Evolutionary conservation across 768 basidiomycete species (phyloP), one percentile per base, ranked within the genome.

Genomic region (Lentinula aciculospora): DNA sequence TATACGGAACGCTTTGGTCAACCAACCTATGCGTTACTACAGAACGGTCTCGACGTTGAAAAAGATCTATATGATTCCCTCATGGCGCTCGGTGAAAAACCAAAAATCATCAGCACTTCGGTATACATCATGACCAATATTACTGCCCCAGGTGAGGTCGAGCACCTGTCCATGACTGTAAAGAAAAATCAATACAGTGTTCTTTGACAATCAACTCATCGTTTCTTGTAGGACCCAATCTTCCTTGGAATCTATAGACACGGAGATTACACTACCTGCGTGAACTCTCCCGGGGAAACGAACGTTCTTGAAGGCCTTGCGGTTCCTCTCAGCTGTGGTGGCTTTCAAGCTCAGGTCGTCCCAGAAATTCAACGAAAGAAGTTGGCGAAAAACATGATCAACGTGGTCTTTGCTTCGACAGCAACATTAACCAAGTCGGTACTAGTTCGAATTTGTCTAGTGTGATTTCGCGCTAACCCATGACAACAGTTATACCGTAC

Each of bases 301-400:
- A 60, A 60, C 0, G 57, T 69, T n/a, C 63, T 77, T 27, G 50
- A 60, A 7, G 71, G 68, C 21, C 69, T 79, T 46, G 65, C 64
- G 0, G 53, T 49, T 40, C 63, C 76, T 19, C 64, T 79, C 15
- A 42, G 63, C 42, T 60, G 57, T 12, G 74, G 76, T 23, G 74
- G 74, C 13, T 44, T 44, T 1, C 42, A 9, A 44, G 42, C 23
- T 12, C 42, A 44, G 42, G 8, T 44, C 10, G 42, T 69, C 8
- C 66, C 73, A 45, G 74, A 80, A 57, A 74, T 79, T 19, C 78
- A 77, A 58, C 71, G 76, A 1, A 61, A 70, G 60, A 79, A 78
- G 62, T 79, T 71, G 58, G 59, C 65, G 3, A 79, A 79, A 68
- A 76, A 77, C 49, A 64, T 78, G 54, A 77, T 72, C 76, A 79